Conservation (phyloP, 2,329 filamentous ascomycete genomes). For the Phaeosphaeriaceae sp. region DNA sequence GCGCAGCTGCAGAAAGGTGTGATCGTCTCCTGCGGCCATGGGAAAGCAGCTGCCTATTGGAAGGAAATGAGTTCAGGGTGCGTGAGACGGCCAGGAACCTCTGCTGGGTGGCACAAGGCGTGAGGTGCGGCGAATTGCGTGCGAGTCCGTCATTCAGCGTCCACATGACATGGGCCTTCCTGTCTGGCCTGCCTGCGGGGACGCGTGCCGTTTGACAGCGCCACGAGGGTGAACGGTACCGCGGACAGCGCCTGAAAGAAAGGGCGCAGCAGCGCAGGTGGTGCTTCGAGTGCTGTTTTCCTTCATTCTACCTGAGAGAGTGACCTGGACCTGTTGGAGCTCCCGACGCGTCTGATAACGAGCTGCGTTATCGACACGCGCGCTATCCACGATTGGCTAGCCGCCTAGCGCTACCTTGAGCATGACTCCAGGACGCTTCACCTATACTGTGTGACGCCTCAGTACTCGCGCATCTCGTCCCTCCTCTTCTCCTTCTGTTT, state of each 20-base stretch:
- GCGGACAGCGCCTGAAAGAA: conserved; percentile 9
- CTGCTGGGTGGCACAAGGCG: conserved; percentile 21
- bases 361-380: background rate
- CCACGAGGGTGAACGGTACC: conserved; percentile 16
- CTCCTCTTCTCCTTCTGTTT: conserved; percentile 15
- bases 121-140: conserved; percentile 32
- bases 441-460: conserved; percentile 14
- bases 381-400: background rate
- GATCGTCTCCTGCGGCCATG: conserved; percentile 5
- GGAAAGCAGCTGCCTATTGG: background rate
- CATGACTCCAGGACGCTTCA: conserved; percentile 19
- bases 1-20: background rate
- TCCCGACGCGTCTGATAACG: background rate
- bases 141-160: conserved; percentile 30
- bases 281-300: background rate
- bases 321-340: background rate
- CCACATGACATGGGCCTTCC: conserved; percentile 26
- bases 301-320: background rate
- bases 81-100: background rate
- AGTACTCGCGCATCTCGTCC: conserved; percentile 17
- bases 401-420: background rate
- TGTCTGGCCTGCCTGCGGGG: conserved; percentile 7
- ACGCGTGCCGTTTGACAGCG: conserved; percentile 10
- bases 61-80: background rate
- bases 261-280: conserved; percentile 7